Percentiles rank a stretch among this genome's conserved stretches.
These are phyloP conservation scores for Aureobasidium sp. DNA, from an alignment of 2,329 filamentous ascomycete species.

Conservation along the genomic window DNA sequence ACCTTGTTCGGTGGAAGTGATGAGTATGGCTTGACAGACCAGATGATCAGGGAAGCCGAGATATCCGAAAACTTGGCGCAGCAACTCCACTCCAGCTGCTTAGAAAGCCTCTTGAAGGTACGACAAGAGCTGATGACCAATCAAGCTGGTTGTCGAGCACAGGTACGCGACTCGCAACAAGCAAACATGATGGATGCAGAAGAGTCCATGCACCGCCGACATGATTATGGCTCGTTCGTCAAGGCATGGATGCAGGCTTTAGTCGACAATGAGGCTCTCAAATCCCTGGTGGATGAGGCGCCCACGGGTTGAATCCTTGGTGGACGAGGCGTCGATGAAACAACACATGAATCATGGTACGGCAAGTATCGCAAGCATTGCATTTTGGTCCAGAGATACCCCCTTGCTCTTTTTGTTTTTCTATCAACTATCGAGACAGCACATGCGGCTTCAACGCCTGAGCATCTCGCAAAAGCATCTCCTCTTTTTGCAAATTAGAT, in stretches of 20 bases:
- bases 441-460: background rate
- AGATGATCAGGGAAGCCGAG: slow-evolving; percentile 26
- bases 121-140: slow-evolving; percentile 33
- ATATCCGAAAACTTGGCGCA: slow-evolving; percentile 20
- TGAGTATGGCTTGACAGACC: slow-evolving; percentile 20
- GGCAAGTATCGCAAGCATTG: background rate
- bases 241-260: slow-evolving; percentile 57
- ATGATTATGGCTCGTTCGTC: slow-evolving; percentile 61
- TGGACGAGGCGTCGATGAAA: slow-evolving; percentile 12
- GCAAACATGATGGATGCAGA: slow-evolving; percentile 41
- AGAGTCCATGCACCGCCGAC: slow-evolving; percentile 46
- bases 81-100: slow-evolving; percentile 19
- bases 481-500: background rate
- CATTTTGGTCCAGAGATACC: slow-evolving; percentile 5
- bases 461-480: background rate
- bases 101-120: slow-evolving; percentile 27
- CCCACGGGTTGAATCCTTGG: slow-evolving; percentile 14
- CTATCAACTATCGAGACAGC: background rate
- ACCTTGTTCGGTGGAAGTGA: slow-evolving; percentile 14
- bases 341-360: background rate
- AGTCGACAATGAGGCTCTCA: slow-evolving; percentile 55
- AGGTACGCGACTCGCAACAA: slow-evolving; percentile 42
- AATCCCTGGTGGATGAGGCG: slow-evolving; percentile 18
- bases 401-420: background rate
- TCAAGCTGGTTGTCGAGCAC: slow-evolving; percentile 34